Evolutionary conservation across 1,139 yeast species (phyloP).

Genomic region (Scheffersomyces insectosa): DNA sequence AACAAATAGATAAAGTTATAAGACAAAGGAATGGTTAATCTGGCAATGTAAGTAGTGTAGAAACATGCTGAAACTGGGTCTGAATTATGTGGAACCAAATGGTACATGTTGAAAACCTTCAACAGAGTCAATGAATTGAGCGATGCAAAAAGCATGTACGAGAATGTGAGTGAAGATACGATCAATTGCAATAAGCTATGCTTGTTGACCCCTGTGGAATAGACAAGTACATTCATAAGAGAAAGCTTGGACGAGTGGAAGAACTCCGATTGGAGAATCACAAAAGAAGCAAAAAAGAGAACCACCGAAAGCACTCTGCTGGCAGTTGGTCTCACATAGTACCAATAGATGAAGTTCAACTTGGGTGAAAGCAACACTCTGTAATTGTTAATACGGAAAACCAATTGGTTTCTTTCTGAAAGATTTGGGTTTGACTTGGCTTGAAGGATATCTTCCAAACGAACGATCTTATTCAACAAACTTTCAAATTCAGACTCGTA

Average conservation of each 20-base stretch:
- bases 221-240: slow-evolving; percentile 52
- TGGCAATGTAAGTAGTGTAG: slow-evolving; percentile 78
- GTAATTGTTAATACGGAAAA: slow-evolving; percentile 25
- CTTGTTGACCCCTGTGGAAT: slow-evolving; percentile 18
- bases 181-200: slow-evolving; percentile 32
- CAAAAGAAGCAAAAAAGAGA: slow-evolving; percentile 42
- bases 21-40: slow-evolving; percentile 79
- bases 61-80: slow-evolving; percentile 77
- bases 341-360: slow-evolving; percentile 38
- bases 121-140: slow-evolving; percentile 66
- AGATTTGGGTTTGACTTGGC: slow-evolving; percentile 25
- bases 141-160: slow-evolving; percentile 69
- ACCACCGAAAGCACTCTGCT: slow-evolving; percentile 43
- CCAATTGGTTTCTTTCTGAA: slow-evolving; percentile 30
- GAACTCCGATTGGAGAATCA: slow-evolving; percentile 71
- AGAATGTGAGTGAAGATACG: slow-evolving; percentile 45
- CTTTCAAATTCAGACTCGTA: slow-evolving; percentile 42
- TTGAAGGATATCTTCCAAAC: slow-evolving; percentile 43
- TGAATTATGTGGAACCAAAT: slow-evolving; percentile 65
- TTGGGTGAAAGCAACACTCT: slow-evolving; percentile 24
- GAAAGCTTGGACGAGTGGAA: slow-evolving; percentile 70
- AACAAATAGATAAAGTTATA: slow-evolving; percentile 75
- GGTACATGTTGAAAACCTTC: slow-evolving; percentile 74
- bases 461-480: slow-evolving; percentile 32
- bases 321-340: slow-evolving; percentile 46